Percentiles rank a stretch among this genome's conserved stretches.
phyloP scores from a whole-genome alignment of 352 stramenopile genomes.

The Globisporangium paroecandrum region DNA sequence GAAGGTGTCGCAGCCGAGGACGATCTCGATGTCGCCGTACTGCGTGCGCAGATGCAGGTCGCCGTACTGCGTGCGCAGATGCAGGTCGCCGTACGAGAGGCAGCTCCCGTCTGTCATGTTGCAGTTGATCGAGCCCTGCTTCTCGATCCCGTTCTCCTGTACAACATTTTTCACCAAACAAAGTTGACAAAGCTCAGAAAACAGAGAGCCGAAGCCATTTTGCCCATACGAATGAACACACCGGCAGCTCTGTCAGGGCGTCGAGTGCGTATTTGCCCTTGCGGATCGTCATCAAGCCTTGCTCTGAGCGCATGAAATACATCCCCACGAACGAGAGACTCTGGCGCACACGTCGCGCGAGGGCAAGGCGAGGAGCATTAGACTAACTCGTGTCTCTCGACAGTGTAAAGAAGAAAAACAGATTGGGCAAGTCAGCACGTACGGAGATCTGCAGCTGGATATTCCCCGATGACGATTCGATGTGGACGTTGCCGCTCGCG shows the following conservation, averaged over 20 bases:
- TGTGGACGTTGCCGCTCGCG: conserved; percentile 48
- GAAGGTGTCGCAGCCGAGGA: conserved; percentile 65
- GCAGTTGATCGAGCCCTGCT: conserved; percentile 70
- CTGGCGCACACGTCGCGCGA: conserved; percentile 10
- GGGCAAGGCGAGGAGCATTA: neutral
- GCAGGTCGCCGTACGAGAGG: conserved; percentile 59
- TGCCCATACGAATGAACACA: conserved; percentile 14
- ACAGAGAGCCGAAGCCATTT: neutral
- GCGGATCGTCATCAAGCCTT: conserved; percentile 54
- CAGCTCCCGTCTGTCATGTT: conserved; percentile 44
- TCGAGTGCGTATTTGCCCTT: conserved; percentile 58
- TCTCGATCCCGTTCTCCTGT: conserved; percentile 28
- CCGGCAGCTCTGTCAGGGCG: conserved; percentile 27
- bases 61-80: conserved; percentile 56
- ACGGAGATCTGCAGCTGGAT: conserved; percentile 56
- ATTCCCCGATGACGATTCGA: conserved; percentile 65
- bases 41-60: conserved; percentile 60
- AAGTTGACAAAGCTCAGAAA: neutral
- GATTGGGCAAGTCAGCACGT: neutral
- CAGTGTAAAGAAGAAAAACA: neutral
- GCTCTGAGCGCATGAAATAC: conserved; percentile 67
- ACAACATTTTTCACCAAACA: neutral
- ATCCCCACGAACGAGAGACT: conserved; percentile 54
- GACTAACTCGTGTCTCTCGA: neutral
- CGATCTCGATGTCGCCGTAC: conserved; percentile 61